Evolutionary conservation across 2,329 filamentous ascomycete genomes (phyloP).

Genomic region (Colletotrichum sojae): DNA sequence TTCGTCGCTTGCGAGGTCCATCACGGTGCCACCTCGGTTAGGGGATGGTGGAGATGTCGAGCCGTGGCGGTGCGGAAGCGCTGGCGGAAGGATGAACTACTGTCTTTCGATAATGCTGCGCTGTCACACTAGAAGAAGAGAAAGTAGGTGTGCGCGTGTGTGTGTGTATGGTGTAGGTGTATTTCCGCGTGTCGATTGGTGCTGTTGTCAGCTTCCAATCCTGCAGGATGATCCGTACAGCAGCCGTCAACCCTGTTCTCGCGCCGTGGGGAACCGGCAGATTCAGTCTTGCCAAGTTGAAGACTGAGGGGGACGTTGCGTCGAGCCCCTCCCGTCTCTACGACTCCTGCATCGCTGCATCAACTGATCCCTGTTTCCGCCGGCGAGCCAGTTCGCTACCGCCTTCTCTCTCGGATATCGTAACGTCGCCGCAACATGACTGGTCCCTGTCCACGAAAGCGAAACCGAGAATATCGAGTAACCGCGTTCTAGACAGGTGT

Average conservation of each 20-base stretch:
- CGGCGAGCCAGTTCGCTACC: background rate
- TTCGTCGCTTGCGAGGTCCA: background rate
- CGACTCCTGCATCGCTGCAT: conserved; percentile 2
- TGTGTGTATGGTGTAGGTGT: too few relatives aligned
- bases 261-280: background rate
- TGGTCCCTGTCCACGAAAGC: conserved; percentile 18
- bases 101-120: too few relatives aligned
- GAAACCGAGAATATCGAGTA: background rate
- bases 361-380: conserved; percentile 1
- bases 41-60: too few relatives aligned
- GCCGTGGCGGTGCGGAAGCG: too few relatives aligned
- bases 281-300: background rate
- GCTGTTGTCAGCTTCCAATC: too few relatives aligned
- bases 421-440: background rate
- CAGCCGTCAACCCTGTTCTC: background rate
- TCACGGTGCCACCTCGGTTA: background rate
- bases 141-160: too few relatives aligned
- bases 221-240: background rate
- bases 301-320: conserved; percentile 19
- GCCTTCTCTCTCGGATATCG: background rate
- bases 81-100: too few relatives aligned
- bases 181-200: too few relatives aligned
- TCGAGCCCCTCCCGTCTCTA: conserved; percentile 2
- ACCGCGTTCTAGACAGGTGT: background rate
- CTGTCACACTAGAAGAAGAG: too few relatives aligned